Base-by-base conservation (phyloP, 139 green algal genomes). In the Chlorella vulgaris region DNA sequence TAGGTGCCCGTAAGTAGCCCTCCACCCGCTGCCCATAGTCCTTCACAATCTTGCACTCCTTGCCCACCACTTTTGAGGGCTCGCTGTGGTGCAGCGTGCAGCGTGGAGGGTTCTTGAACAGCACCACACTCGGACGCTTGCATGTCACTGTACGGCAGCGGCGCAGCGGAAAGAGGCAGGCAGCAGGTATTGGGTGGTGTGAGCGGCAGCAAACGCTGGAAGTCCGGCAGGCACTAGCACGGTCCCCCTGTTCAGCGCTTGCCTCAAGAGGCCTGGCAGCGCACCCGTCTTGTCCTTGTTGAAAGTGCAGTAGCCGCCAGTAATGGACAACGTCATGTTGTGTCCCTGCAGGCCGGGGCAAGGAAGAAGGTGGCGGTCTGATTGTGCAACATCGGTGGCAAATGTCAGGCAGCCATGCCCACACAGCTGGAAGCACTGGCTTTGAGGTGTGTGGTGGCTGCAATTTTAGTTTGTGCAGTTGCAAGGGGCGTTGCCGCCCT, bases 41-140 rank as follows among this genome's bases (percentile, higher is more conserved):
- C 36, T 71, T 71, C 3, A 71, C 65, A 7, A 71, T n/a, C 65
- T 71, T 71, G 65, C 65, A 71, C 65, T 71, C 65, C 65, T 71
- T 71, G 33, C 65, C 65, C 65, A 71, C 65, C 65, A 71, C 65
- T 0, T 19, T 7, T 2, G 36, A 26, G 7, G 65, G 65, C 36
- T 42, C 36, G 35, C 13, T 71, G 65, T 71, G 35, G 31, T 71
- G 36, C 35, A 47, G 36, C 21, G 65, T 71, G 65, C 65, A 71
- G 6, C 31, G 21, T 3, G 65, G 13, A 1, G 65, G 65, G 33
- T 42, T n/a, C 36, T 71, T 71, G 65, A 71, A 50, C 15, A 71
- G 36, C 31, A 42, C 21, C 65, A 71, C 65, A 3, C 65, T 10
- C 7, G 65, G 65, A 33, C 19, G 21, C 31, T 33, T 29, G 65